Conservation (phyloP, 257 asterid genomes). For the Mentha longifolia region DNA sequence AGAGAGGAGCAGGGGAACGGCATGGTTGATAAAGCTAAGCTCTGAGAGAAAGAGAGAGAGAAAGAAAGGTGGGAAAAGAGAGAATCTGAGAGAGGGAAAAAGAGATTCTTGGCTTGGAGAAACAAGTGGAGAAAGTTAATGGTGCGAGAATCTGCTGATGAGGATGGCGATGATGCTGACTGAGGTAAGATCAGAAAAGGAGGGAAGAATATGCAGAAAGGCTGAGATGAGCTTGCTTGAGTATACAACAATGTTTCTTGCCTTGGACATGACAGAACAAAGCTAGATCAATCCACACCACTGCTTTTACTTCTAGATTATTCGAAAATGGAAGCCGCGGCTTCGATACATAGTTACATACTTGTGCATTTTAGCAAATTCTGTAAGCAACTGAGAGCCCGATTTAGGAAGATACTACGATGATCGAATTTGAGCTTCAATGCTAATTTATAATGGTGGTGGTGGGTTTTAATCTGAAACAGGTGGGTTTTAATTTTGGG, state of each 20-base stretch:
- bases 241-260: constrained; percentile 26
- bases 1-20: constrained; percentile 5
- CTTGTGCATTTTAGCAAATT: no score
- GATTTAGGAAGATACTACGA: no score
- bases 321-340: not conserved
- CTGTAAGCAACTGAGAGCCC: no score
- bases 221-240: not conserved
- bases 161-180: constrained; percentile 25
- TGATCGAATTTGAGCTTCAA: no score
- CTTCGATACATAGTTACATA: no score
- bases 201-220: constrained; percentile 26
- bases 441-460: no score
- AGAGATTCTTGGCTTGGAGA: constrained; percentile 36
- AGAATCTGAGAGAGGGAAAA: constrained; percentile 27
- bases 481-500: no score
- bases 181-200: constrained; percentile 16
- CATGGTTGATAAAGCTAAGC: constrained; percentile 20
- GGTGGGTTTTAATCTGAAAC: no score
- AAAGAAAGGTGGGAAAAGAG: constrained; percentile 14
- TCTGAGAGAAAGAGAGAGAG: not conserved
- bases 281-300: constrained; percentile 11
- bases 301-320: not conserved
- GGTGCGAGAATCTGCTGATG: constrained; percentile 26
- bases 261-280: constrained; percentile 8
- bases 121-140: constrained; percentile 25